These are phyloP conservation scores for Colletotrichum tamarilloi DNA, from an alignment of 2,329 filamentous ascomycete genomes.

Conservation along the genomic window DNA sequence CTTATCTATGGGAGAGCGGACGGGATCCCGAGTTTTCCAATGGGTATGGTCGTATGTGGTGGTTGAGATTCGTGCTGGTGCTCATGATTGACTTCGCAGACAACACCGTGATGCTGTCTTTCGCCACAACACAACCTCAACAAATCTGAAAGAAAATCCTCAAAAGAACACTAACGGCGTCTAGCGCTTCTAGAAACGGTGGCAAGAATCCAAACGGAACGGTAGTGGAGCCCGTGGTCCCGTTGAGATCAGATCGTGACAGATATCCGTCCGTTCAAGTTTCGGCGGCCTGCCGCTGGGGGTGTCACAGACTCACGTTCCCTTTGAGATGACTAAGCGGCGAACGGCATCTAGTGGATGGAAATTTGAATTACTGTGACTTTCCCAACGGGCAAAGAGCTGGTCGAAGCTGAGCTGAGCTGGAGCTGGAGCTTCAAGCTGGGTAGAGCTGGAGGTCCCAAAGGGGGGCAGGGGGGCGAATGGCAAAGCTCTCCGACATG, in stretches of 20 bases:
- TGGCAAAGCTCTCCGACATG: neutral
- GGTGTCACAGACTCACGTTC: neutral
- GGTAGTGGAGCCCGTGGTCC: neutral
- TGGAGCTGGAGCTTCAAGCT: neutral
- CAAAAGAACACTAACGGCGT: neutral
- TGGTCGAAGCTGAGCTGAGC: neutral
- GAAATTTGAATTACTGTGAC: neutral
- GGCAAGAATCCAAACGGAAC: neutral
- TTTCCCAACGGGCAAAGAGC: neutral
- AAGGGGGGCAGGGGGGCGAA: no score
- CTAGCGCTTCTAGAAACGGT: neutral
- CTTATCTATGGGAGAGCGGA: constrained; percentile 8
- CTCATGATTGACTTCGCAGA: rapidly evolving
- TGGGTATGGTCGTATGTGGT: constrained; percentile 8
- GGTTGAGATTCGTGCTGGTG: rapidly evolving
- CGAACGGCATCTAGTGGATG: neutral
- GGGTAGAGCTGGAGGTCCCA: no score
- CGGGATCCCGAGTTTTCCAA: constrained; percentile 7
- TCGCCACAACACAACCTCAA: neutral
- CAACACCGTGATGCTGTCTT: neutral
- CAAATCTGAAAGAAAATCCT: neutral
- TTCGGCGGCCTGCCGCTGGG: neutral
- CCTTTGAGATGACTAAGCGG: neutral
- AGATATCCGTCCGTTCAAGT: neutral
- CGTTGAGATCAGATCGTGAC: neutral